Percentiles rank a stretch among this genome's conserved stretches.
These are phyloP conservation scores for Eurotiales sp. DNA, from an alignment of 2,329 filamentous ascomycete genomes.

Conservation along the genomic window DNA sequence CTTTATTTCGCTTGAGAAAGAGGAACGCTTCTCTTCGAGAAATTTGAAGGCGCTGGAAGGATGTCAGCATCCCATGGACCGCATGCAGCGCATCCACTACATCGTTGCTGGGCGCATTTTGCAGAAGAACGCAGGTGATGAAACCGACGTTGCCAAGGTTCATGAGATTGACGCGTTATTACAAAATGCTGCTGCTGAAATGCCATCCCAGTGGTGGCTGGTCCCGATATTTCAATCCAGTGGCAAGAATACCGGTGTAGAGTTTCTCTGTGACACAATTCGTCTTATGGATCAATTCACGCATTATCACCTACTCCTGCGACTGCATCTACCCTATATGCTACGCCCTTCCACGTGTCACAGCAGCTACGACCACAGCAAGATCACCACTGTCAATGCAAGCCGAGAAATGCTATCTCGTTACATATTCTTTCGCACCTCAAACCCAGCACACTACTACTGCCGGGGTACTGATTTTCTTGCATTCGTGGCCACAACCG, in stretches of 20 bases:
- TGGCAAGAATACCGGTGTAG: conserved; percentile 15
- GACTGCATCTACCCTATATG: conserved; percentile 53
- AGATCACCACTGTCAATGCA: conserved; percentile 47
- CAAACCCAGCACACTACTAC: conserved; percentile 36
- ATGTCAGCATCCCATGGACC: conserved; percentile 40
- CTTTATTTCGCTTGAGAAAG: conserved; percentile 23
- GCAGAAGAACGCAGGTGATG: conserved; percentile 42
- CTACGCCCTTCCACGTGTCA: conserved; percentile 36
- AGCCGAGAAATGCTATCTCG: conserved; percentile 50
- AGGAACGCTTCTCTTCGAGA: conserved; percentile 36
- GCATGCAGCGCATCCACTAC: conserved; percentile 46
- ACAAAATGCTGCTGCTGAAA: conserved; percentile 38
- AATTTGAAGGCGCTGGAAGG: conserved; percentile 23
- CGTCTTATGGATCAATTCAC: conserved; percentile 48
- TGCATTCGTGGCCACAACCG: conserved; percentile 39
- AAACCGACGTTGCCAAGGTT: conserved; percentile 37
- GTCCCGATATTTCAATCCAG: conserved; percentile 20
- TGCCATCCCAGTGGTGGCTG: conserved; percentile 51
- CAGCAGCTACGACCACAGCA: conserved; percentile 46
- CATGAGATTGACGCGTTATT: conserved; percentile 47
- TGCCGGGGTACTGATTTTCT: conserved; percentile 53
- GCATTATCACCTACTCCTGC: conserved; percentile 50
- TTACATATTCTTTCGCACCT: conserved; percentile 47
- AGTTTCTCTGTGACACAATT: conserved; percentile 28
- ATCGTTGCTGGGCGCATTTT: conserved; percentile 46